Conservation (phyloP, 768 basidiomycete species). For the Collybia sordida region DNA sequence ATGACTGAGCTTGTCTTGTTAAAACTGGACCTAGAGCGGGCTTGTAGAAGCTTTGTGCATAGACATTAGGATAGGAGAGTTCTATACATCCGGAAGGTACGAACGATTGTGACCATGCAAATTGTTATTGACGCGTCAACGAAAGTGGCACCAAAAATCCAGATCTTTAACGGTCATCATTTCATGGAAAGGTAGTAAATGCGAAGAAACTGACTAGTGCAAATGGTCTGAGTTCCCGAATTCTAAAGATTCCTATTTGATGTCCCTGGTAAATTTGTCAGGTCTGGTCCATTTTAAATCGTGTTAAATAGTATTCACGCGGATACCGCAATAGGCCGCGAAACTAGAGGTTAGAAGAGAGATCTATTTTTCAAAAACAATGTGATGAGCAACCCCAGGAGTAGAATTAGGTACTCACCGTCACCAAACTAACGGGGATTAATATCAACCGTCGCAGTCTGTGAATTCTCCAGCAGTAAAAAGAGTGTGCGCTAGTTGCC, state of each 20-base stretch:
- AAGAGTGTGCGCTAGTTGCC: slow-evolving; percentile 12
- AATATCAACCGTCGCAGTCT: slow-evolving; percentile 2
- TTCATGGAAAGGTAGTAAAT: not conserved
- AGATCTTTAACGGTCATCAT: slow-evolving; percentile 3
- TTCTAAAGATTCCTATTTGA: not conserved
- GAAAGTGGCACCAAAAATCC: slow-evolving; percentile 8
- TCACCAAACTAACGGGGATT: slow-evolving; percentile 6
- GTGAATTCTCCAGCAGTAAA: slow-evolving; percentile 13
- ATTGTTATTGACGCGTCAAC: slow-evolving; percentile 13
- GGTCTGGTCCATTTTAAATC: not conserved
- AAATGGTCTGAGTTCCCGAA: slow-evolving; percentile 1
- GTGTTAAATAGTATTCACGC: not conserved
- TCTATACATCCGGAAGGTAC: not conserved
- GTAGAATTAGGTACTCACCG: slow-evolving; percentile 1
- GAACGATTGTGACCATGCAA: slow-evolving; percentile 11
- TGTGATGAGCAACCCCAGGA: not conserved
- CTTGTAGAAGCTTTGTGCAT: slow-evolving; percentile 2
- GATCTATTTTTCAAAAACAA: not conserved
- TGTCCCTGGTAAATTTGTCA: slow-evolving; percentile 2
- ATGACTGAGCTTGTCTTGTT: not conserved
- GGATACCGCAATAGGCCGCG: slow-evolving; percentile 7
- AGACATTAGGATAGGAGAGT: too few relatives aligned
- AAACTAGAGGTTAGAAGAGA: slow-evolving; percentile 4
- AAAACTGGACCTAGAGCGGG: not conserved
- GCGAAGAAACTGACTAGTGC: slow-evolving; percentile 3